Evolutionary conservation across 2,329 filamentous ascomycete genomes (phyloP), one percentile per base, ranked within the genome.

Genomic region (Tolypocladium inflatum): DNA sequence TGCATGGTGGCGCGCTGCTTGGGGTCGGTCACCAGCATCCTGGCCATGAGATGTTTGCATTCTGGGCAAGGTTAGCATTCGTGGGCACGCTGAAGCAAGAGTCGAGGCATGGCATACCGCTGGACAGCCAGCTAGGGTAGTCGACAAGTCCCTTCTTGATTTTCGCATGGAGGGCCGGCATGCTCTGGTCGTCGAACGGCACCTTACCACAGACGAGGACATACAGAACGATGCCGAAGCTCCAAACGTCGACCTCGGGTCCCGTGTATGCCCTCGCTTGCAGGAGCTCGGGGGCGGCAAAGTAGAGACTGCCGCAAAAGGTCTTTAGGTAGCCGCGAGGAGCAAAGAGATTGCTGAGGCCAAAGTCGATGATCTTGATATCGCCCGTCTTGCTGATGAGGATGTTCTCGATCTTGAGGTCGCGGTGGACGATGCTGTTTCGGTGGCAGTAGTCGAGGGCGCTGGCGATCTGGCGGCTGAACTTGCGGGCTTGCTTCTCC

Each of bases 321-420:
- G 94, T 99, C 76, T 96, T 97, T 59, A 97, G 81, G 62, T 95
- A 87, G 61, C 83, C 84, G 51, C 87, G 81, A 0, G 94, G 94
- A 8, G 91, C 87, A 73, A 97, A 99, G 5, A 97, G 83, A 68
- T 99, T 99, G 77, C 93, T 97, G 57, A 99, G 80, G 37, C 93
- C 94, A 72, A 99, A 99, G 71, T 99, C 94, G 65, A 99, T 99
- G 67, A 99, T 97, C 72, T 97, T 97, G 74, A 99, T 99, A 70
- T 99, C 94, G 45, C 94, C 94, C 2, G 90, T 97, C 78, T 97
- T 97, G 80, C 91, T 97, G 76, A 99, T 99, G 61, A 99, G 83
- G 57, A 99, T 99, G 70, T 99, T 99, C 73, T 97, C 94, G 65
- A 99, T 99, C 80, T 99, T 99, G 64, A 99, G 76, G 70, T 99